phyloP scores from a whole-genome alignment of 306 rosid species.

The Canavalia ensiformis region DNA sequence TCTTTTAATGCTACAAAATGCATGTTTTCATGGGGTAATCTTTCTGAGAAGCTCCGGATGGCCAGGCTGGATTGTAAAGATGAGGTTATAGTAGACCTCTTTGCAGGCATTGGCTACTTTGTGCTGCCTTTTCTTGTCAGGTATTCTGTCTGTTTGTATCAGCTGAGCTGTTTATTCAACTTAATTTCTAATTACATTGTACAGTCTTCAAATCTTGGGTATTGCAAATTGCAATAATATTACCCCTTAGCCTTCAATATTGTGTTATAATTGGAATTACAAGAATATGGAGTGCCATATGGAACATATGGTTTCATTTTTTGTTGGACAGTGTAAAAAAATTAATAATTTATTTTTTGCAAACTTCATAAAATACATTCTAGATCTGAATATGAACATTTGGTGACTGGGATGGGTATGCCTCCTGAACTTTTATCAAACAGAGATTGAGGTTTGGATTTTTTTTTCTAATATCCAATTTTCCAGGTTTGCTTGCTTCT shows the following conservation, averaged over 20 bases:
- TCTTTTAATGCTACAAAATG: constrained; percentile 91
- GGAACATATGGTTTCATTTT: neutral
- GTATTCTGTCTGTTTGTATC: constrained; percentile 52
- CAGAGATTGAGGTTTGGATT: constrained; percentile 14
- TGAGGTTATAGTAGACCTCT: constrained; percentile 83
- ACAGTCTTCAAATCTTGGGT: neutral
- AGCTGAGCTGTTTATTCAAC: constrained; percentile 36
- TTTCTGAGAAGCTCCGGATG: constrained; percentile 94
- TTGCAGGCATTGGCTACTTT: constrained; percentile 96
- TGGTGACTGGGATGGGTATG: constrained; percentile 20
- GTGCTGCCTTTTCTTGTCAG: constrained; percentile 94
- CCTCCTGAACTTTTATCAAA: constrained; percentile 12
- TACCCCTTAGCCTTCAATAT: constrained; percentile 21
- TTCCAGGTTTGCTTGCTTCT: constrained; percentile 37
- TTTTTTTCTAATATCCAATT: neutral
- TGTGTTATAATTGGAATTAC: constrained; percentile 15
- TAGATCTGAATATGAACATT: constrained; percentile 30
- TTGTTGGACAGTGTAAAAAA: constrained; percentile 13
- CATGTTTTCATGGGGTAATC: constrained; percentile 99
- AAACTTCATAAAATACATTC: constrained; percentile 2
- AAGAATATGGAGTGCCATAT: constrained; percentile 8
- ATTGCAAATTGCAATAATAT: neutral
- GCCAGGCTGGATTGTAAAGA: constrained; percentile 70
- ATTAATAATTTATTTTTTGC: constrained; percentile 1
- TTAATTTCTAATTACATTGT: constrained; percentile 29